Evolutionary conservation across 306 rosid species (phyloP), one percentile per base, ranked within the genome.

Genomic region (Medicago lupulina): DNA sequence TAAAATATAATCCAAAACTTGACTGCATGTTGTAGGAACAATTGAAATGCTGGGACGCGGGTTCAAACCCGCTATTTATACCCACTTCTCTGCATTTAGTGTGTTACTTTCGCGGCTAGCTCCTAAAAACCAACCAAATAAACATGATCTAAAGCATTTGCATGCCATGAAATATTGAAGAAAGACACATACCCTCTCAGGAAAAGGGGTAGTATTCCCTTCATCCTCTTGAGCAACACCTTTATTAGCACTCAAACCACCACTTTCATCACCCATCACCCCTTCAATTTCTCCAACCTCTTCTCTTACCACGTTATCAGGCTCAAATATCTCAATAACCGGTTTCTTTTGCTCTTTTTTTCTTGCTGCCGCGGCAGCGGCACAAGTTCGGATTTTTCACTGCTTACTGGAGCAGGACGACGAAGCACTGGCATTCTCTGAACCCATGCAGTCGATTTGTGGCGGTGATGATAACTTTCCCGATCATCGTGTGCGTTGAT

Each of bases 381-480:
- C 97, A n/a, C 97, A 87, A 13, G 79, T 64, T 84, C 78, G 12
- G 83, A 82, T 70, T 75, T 85, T 73, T 28, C 86, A 61, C 62
- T 86, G 64, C 80, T 85, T 74, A 91, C 81, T 85, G 88, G 86
- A 82, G 88, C 92, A 64, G 88, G 89, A 83, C 94, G 90, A 78
- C 93, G 97, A 91, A 87, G 96, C 91, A 88, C 98, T 85, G 93
- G 90, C 93, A 93, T 91, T 83, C 87, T 83, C 80, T 77, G 89
- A 82, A 88, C 93, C 92, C 97, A 93, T 93, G 89, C 90, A 93
- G 88, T 78, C 85, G 82, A 59, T 67, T 75, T 65, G 75, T 71
- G 64, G 75, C 73, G 72, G 28, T 74, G 19, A 75, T 71, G 67
- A 83, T 71, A 34, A 34, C 6, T 71, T 77, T 71, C 51, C 77